Evolutionary conservation across 2,329 filamentous ascomycete species (phyloP).

Genomic region (Ophiostoma australiae): DNA sequence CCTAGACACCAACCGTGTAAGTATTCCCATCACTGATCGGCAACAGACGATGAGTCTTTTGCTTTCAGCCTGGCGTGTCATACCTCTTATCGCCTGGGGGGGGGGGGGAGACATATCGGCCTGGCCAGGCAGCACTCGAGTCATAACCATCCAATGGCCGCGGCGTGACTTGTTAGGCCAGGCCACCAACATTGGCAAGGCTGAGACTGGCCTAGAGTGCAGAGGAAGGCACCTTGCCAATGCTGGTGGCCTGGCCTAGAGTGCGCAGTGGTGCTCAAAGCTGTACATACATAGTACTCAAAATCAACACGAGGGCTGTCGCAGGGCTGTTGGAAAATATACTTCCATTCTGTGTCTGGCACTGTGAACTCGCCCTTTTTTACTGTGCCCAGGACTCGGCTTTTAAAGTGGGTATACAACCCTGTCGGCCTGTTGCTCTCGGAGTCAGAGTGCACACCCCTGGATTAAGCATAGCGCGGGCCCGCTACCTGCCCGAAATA

Average conservation of each 20-base stretch:
- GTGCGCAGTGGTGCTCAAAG: not conserved
- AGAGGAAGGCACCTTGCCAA: too few relatives aligned
- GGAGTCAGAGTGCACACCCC: not conserved
- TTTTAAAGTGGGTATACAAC: not conserved
- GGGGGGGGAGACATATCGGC: not conserved
- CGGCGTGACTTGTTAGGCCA: not conserved
- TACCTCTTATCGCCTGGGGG: not conserved
- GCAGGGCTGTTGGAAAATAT: not conserved
- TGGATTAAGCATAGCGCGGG: not conserved
- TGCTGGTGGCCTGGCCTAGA: too few relatives aligned
- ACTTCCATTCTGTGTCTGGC: conserved; percentile 1
- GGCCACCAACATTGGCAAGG: not conserved
- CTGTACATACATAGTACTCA: too few relatives aligned
- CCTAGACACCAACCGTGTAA: not conserved
- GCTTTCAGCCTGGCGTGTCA: not conserved
- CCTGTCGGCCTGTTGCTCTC: not conserved
- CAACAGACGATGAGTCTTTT: not conserved
- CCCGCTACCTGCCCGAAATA: not conserved
- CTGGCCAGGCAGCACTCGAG: not conserved
- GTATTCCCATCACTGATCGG: not conserved
- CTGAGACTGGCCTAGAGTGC: not conserved
- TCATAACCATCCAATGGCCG: not conserved
- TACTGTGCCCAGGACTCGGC: not conserved
- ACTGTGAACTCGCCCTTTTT: not conserved
- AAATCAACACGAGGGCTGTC: not conserved